Evolutionary conservation across 2,329 filamentous ascomycete species (phyloP).

Genomic region (Ceratocystis cacaofunesta): DNA sequence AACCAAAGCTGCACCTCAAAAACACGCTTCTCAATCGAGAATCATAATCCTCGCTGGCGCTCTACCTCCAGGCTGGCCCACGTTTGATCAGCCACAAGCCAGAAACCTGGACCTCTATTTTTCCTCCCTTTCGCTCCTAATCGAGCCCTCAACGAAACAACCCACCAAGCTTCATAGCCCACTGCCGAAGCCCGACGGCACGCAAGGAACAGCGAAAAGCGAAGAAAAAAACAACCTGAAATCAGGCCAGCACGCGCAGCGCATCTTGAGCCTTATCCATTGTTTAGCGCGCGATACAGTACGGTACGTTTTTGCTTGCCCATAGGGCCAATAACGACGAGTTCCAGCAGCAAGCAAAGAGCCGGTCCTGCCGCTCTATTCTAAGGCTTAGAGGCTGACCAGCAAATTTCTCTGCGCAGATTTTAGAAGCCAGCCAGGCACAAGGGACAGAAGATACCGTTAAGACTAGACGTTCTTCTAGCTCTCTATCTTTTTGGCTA

Average conservation of each 20-base stretch:
- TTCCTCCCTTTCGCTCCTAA: neutral
- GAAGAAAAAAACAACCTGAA: neutral
- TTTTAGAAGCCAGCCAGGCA: neutral
- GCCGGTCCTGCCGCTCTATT: neutral
- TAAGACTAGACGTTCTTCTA: neutral
- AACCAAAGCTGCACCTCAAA: neutral
- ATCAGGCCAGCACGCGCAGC: neutral
- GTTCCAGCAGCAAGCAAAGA: neutral
- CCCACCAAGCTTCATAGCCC: neutral
- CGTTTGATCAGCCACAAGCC: neutral
- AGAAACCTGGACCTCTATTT: neutral
- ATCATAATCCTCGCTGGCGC: neutral
- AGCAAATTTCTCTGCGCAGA: slow-evolving; percentile 3
- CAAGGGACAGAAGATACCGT: neutral
- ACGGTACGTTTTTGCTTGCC: neutral
- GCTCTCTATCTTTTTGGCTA: neutral
- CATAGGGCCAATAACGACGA: neutral
- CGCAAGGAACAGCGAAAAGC: neutral
- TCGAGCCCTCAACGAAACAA: neutral
- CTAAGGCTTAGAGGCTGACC: neutral
- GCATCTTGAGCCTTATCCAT: neutral
- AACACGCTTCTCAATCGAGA: neutral
- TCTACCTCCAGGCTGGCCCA: neutral
- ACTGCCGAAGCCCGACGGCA: neutral
- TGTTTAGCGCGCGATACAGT: neutral